phyloP scores from a whole-genome alignment of 805 yeast species.

The Candida gorgasii region DNA sequence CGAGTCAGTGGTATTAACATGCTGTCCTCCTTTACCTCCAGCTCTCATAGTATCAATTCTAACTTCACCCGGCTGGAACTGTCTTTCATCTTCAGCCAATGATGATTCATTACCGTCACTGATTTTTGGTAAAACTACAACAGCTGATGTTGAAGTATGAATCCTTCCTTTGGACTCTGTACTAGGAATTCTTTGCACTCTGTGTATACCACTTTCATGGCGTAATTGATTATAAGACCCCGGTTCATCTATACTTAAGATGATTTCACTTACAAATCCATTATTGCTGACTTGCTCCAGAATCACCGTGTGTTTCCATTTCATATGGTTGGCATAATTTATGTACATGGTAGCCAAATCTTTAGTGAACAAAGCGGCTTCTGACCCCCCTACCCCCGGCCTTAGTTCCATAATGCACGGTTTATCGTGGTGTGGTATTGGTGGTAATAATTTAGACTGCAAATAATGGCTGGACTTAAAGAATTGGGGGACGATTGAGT shows the following conservation, averaged over 20 bases:
- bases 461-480: slow-evolving; percentile 43
- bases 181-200: slow-evolving; percentile 92
- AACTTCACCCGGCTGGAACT: slow-evolving; percentile 82
- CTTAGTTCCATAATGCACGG: slow-evolving; percentile 82
- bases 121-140: slow-evolving; percentile 85
- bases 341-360: slow-evolving; percentile 82
- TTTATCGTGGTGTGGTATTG: slow-evolving; percentile 71
- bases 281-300: slow-evolving; percentile 56
- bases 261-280: slow-evolving; percentile 76
- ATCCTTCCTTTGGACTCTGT: slow-evolving; percentile 93
- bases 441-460: slow-evolving; percentile 68
- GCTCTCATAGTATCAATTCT: slow-evolving; percentile 97
- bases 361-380: slow-evolving; percentile 83
- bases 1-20: slow-evolving; percentile 95
- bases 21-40: slow-evolving; percentile 97
- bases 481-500: slow-evolving; percentile 46
- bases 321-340: slow-evolving; percentile 60
- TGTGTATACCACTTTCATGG: slow-evolving; percentile 92
- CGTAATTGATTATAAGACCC: slow-evolving; percentile 75
- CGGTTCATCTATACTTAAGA: slow-evolving; percentile 64
- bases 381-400: slow-evolving; percentile 96
- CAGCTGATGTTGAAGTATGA: slow-evolving; percentile 96
- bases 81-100: slow-evolving; percentile 55
- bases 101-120: slow-evolving; percentile 54
- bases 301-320: slow-evolving; percentile 68